Base-by-base conservation (phyloP, 139 green algal species). In the Eudorina sp. region DNA sequence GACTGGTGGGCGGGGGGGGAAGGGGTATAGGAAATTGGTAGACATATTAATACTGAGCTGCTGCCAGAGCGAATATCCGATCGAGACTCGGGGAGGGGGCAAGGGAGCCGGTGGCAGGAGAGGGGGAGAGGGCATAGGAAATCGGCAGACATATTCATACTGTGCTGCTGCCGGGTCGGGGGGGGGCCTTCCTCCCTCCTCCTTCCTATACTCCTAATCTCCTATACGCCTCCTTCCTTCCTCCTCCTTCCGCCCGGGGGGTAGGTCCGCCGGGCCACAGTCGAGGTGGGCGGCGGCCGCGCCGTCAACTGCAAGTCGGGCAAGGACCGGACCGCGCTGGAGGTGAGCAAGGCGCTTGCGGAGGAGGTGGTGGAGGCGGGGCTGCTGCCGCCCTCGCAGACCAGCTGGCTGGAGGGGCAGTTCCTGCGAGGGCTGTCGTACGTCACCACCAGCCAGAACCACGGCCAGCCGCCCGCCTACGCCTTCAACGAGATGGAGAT, bases 401-500 rank as follows among this genome's bases (percentile, higher is more conserved):
- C 21, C 25, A 13, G 6, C 16, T 58, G 70, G 58, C 62, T 92
- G 48, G 68, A 88, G 83, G 76, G 45, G 34, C 78, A 85, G 58
- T 60, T 88, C 46, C 34, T 90, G 69, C 75, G 68, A 2, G 90
- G 90, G 3, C 77, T 93, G 51, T 90, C 76, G 3, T 93, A 91
- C 77, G 21, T 60, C n/a, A 64, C 81, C 53, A 93, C 90, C 40
- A 78, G 73, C 23, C 60, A 90, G 64, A 93, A 93, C 88, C 89
- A 90, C 41, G 90, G 88, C 25, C 88, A 89, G 88, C 88, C 88
- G 58, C 85, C 62, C 43, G 88, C 88, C 0, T 93, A 92, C 72
- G 88, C 90, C 3, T 93, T 93, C 88, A 90, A 72, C 40, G 88
- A 92, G 74, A 81, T 91, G 60, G 90, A 93, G 88, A 81, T 93